These are phyloP conservation scores for Nakazawaea laoshanensis DNA, from an alignment of 805 yeast species.

Conservation along the genomic window DNA sequence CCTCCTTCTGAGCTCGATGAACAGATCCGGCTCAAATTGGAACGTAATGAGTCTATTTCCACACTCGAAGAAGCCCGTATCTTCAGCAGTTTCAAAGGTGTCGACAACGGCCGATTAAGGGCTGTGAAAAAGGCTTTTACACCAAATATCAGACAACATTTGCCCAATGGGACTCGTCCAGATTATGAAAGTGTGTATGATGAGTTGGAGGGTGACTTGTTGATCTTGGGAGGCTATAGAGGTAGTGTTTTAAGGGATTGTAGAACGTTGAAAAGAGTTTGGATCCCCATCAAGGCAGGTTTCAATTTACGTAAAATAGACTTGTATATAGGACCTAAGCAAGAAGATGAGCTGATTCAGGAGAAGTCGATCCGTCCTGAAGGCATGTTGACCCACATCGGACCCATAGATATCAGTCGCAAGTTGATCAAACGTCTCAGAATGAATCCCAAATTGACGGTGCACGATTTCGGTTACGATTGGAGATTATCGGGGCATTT, in stretches of 20 bases:
- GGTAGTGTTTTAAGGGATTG: conserved; percentile 71
- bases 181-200: conserved; percentile 40
- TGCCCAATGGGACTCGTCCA: conserved; percentile 16
- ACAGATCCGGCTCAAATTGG: conserved; percentile 30
- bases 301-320: conserved; percentile 63
- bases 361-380: conserved; percentile 52
- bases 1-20: conserved; percentile 19
- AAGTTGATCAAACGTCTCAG: conserved; percentile 46
- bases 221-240: conserved; percentile 82
- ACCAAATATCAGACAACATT: conserved; percentile 26
- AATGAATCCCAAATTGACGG: conserved; percentile 48
- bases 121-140: conserved; percentile 62
- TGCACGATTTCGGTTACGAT: conserved; percentile 83
- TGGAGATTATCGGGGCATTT: conserved; percentile 75
- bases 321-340: conserved; percentile 63
- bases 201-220: conserved; percentile 67
- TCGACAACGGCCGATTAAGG: conserved; percentile 58
- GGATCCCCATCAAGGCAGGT: conserved; percentile 87
- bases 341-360: conserved; percentile 58
- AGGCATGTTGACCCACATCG: conserved; percentile 73
- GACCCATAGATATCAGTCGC: conserved; percentile 76
- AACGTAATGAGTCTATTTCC: conserved; percentile 47
- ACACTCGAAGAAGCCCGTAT: conserved; percentile 57
- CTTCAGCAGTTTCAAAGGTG: conserved; percentile 44
- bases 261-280: conserved; percentile 54